Conservation (phyloP, 768 basidiomycete species). For the Daedaleopsis sinensis region DNA sequence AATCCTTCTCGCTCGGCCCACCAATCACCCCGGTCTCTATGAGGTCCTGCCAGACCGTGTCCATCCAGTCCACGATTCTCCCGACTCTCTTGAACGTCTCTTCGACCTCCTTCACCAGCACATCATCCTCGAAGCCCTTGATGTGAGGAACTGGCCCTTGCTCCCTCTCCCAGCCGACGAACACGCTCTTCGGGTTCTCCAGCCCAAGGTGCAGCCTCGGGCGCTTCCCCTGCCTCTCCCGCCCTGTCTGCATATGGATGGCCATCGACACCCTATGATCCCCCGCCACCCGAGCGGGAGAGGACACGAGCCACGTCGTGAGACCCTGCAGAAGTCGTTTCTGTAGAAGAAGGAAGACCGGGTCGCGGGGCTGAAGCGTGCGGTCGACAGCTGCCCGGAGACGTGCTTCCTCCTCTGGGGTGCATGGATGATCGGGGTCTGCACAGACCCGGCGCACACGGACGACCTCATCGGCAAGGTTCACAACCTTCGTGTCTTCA, state of each 20-base stretch:
- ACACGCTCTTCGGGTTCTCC: constrained; percentile 5
- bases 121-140: constrained; percentile 71
- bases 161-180: constrained; percentile 11
- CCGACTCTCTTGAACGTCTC: constrained; percentile 46
- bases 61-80: constrained; percentile 53
- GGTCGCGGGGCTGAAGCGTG: constrained; percentile 61
- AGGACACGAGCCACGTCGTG: constrained; percentile 27
- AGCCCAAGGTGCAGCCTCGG: constrained; percentile 15
- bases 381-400: constrained; percentile 66
- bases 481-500: constrained; percentile 56
- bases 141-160: constrained; percentile 32
- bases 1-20: not conserved
- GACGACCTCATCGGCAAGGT: constrained; percentile 76
- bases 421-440: constrained; percentile 24
- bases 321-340: constrained; percentile 54
- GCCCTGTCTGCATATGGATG: constrained; percentile 26
- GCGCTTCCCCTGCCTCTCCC: constrained; percentile 16
- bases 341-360: constrained; percentile 67
- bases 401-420: constrained; percentile 47
- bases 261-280: not conserved
- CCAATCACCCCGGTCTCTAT: constrained; percentile 22
- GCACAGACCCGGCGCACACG: constrained; percentile 45
- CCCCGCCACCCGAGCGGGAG: constrained; percentile 9
- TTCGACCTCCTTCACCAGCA: constrained; percentile 47
- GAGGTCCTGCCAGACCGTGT: constrained; percentile 56